Conservation (phyloP, 129 eudicot genomes). For the Solidago caesia region DNA sequence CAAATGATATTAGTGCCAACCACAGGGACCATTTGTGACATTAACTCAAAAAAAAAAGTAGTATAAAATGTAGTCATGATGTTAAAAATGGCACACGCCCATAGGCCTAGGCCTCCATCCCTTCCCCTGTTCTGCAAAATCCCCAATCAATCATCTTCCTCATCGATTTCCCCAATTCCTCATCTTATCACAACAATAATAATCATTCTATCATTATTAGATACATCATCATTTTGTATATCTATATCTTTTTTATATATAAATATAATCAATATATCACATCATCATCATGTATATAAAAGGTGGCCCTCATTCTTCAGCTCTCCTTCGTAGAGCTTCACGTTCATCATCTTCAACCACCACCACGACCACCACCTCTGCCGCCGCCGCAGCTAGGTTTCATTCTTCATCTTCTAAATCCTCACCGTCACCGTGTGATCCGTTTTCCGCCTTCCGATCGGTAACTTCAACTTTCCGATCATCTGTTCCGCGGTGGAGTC, state of each 20-base stretch:
- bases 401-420: constrained; percentile 20
- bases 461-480: constrained; percentile 16
- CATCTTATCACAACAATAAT: background rate
- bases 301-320: constrained; percentile 44
- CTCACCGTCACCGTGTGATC: constrained; percentile 4
- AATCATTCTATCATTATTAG: constrained; percentile 19
- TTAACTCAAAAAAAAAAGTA: too few relatives aligned
- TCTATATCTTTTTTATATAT: background rate
- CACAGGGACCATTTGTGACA: too few relatives aligned
- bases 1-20: too few relatives aligned
- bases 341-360: constrained; percentile 30
- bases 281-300: constrained; percentile 49
- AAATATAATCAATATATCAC: too few relatives aligned
- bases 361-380: constrained; percentile 2
- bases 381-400: background rate
- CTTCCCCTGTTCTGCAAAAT: background rate
- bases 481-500: constrained; percentile 70
- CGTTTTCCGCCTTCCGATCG: constrained; percentile 39
- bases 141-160: background rate
- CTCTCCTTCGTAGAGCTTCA: constrained; percentile 53
- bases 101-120: constrained; percentile 38
- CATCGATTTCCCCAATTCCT: constrained; percentile 10
- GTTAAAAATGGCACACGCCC: constrained; percentile 47
- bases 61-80: too few relatives aligned
- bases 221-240: constrained; percentile 19